Conservation (phyloP, 2,329 filamentous ascomycete genomes). For the Botrytis elliptica region DNA sequence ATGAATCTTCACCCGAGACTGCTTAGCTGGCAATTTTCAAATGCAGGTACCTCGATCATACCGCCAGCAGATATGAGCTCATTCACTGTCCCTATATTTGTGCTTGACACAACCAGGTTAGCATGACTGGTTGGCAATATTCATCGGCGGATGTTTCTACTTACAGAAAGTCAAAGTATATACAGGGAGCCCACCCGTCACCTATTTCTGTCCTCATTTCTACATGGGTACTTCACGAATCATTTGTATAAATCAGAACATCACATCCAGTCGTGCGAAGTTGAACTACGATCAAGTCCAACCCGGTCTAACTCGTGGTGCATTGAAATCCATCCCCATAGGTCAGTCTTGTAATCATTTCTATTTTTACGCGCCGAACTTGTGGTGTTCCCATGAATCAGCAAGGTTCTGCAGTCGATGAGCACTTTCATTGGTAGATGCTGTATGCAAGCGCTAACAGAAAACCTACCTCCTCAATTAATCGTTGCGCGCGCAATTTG, state of each 20-base stretch:
- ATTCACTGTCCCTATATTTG: not conserved
- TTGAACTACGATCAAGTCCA: constrained; percentile 5
- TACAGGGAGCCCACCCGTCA: constrained; percentile 7
- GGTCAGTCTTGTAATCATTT: not conserved
- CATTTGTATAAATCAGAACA: constrained; percentile 1
- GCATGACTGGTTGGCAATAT: not conserved
- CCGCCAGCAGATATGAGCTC: constrained; percentile 1
- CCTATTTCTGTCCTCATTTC: not conserved
- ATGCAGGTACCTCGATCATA: not conserved
- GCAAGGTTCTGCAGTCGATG: constrained; percentile 16
- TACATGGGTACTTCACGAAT: constrained; percentile 10
- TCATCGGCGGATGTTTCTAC: not conserved
- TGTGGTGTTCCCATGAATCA: not conserved
- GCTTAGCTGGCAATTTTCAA: not conserved
- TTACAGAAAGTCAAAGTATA: constrained; percentile 6
- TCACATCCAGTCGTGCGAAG: constrained; percentile 20
- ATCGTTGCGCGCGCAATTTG: constrained; percentile 21
- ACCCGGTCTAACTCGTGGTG: constrained; percentile 11
- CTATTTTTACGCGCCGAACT: constrained; percentile 22
- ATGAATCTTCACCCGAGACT: not conserved
- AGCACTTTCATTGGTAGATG: constrained; percentile 12
- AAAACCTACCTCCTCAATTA: constrained; percentile 2
- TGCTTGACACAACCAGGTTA: not conserved
- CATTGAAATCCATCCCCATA: not conserved
- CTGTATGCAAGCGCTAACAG: constrained; percentile 18